phyloP scores from a whole-genome alignment of 2,329 filamentous ascomycete species.

The Coniosporium tulheliwenetii region DNA sequence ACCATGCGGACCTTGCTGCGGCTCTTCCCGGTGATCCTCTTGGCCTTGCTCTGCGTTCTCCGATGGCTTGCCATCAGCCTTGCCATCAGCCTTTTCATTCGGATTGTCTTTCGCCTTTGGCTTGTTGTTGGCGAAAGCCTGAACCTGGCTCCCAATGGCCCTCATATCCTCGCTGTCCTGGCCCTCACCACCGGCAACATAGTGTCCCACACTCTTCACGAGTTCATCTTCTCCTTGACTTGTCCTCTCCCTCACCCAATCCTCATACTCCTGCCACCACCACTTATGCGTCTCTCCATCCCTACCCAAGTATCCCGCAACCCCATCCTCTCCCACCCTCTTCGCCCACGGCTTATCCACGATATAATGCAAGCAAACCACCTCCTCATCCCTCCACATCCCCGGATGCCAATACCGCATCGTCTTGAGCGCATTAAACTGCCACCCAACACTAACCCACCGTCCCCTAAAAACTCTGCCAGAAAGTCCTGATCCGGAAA shows the following conservation, averaged over 20 bases:
- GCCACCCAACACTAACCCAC: constrained; percentile 32
- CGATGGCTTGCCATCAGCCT: background rate
- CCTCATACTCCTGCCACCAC: constrained; percentile 34
- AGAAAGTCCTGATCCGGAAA: constrained; percentile 41
- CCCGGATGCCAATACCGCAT: constrained; percentile 36
- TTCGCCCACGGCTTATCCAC: constrained; percentile 40
- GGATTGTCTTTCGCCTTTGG: constrained; percentile 1
- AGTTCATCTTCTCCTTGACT: constrained; percentile 23
- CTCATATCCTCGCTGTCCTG: constrained; percentile 11
- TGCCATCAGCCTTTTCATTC: background rate
- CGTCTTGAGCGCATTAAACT: constrained; percentile 38
- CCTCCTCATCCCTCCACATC: constrained; percentile 33
- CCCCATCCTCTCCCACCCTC: constrained; percentile 23
- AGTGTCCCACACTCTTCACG: constrained; percentile 6
- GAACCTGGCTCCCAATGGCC: constrained; percentile 13
- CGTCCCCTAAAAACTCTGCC: constrained; percentile 29
- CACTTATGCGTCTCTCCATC: constrained; percentile 36
- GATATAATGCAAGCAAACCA: constrained; percentile 36
- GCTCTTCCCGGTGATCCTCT: background rate
- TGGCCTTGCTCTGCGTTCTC: background rate
- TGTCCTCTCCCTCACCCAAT: constrained; percentile 20
- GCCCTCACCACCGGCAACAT: constrained; percentile 8
- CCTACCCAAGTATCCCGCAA: constrained; percentile 31
- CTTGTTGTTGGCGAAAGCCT: constrained; percentile 13
- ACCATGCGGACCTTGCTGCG: background rate